phyloP scores from a whole-genome alignment of 331 rosid genomes.

The Rosa hybrid region DNA sequence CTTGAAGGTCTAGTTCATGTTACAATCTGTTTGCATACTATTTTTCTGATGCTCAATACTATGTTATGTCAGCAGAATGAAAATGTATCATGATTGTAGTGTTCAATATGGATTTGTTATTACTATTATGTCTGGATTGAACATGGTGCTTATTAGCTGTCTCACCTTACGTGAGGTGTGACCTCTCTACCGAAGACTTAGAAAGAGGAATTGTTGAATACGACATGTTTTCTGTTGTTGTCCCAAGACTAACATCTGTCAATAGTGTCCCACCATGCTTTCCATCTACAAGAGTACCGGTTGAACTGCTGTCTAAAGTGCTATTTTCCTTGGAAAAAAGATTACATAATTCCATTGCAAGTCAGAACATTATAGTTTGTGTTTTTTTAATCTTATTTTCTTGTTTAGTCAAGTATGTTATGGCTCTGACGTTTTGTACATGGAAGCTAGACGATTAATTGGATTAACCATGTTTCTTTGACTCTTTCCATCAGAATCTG shows the following conservation, averaged over 20 bases:
- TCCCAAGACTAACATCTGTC: background rate
- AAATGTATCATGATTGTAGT: background rate
- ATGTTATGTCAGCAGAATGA: background rate
- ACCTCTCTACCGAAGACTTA: background rate
- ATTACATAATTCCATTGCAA: too few relatives aligned
- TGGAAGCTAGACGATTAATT: background rate
- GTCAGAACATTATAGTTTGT: background rate
- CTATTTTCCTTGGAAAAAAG: background rate
- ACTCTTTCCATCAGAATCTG: background rate
- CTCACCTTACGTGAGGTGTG: background rate
- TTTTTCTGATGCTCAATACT: background rate
- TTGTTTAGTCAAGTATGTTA: background rate
- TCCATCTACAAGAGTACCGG: background rate
- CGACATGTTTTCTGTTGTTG: background rate
- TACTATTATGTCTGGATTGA: background rate
- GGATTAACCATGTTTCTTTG: background rate
- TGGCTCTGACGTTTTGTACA: background rate
- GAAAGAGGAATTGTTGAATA: background rate
- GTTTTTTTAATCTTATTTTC: too few relatives aligned
- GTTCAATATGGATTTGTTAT: background rate
- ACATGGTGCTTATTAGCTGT: background rate
- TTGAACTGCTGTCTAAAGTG: background rate
- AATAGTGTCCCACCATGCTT: background rate
- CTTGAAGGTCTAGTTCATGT: background rate
- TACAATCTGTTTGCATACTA: background rate